Conservation (phyloP, 441 rosid genomes). For the Eutrema salsugineum region DNA sequence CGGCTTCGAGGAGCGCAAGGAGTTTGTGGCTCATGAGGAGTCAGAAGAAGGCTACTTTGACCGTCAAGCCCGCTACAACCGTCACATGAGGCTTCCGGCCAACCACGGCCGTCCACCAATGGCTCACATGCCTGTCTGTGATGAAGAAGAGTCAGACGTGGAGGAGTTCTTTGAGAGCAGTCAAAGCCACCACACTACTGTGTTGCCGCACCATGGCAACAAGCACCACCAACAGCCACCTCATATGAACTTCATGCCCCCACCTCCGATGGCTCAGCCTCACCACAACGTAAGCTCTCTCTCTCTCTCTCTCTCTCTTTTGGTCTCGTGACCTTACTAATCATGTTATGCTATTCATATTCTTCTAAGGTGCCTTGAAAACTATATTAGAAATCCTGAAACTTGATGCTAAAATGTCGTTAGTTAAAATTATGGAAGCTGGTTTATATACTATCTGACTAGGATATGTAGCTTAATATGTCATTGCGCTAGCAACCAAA, state of each 20-base stretch:
- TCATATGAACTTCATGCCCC: conserved; percentile 13
- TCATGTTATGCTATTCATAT: not conserved
- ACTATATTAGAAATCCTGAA: not conserved
- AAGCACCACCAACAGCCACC: conserved; percentile 20
- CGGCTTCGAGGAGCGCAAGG: conserved; percentile 21
- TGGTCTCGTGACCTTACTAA: not conserved
- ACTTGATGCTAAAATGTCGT: not conserved
- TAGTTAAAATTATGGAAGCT: not conserved
- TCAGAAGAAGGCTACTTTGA: conserved; percentile 14
- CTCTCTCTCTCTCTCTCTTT: not conserved
- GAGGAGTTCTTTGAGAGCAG: conserved; percentile 11
- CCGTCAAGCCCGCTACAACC: conserved; percentile 12
- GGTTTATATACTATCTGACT: not conserved
- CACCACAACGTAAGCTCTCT: conserved; percentile 14
- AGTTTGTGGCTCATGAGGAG: conserved; percentile 15
- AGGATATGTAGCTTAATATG: too few species aligned
- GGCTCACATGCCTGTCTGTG: conserved; percentile 18
- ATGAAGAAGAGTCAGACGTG: conserved; percentile 23
- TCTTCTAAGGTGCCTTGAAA: not conserved
- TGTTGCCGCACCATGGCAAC: not conserved
- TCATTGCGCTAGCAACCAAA: too few species aligned
- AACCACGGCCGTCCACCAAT: conserved; percentile 27
- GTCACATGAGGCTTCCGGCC: conserved; percentile 15
- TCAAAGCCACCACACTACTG: not conserved
- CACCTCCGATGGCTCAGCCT: conserved; percentile 16